Evolutionary conservation across 306 rosid genomes (phyloP).

Genomic region (Oemleria cerasiformis): DNA sequence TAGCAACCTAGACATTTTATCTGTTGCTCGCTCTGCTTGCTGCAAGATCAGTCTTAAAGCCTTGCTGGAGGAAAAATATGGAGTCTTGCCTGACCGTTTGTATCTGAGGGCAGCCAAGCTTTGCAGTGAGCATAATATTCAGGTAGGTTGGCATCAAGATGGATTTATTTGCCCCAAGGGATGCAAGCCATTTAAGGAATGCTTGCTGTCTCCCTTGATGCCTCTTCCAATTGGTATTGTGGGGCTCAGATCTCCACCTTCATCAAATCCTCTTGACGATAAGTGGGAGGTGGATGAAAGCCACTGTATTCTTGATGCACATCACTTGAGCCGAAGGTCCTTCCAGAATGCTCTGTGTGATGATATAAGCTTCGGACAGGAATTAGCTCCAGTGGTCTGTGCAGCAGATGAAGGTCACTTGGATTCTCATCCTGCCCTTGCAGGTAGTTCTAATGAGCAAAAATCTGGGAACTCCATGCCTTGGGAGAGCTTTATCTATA

Average conservation of each 20-base stretch:
- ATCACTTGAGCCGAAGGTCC: constrained; percentile 43
- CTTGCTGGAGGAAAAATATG: constrained; percentile 67
- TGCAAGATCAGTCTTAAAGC: constrained; percentile 72
- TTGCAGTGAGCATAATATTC: constrained; percentile 71
- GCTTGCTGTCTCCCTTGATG: constrained; percentile 48
- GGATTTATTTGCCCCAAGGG: constrained; percentile 78
- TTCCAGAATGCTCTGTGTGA: constrained; percentile 57
- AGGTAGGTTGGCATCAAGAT: constrained; percentile 67
- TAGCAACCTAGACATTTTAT: constrained; percentile 63
- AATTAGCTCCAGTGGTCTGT: constrained; percentile 72
- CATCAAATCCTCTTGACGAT: constrained; percentile 42
- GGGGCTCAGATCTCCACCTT: constrained; percentile 27
- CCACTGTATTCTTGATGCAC: constrained; percentile 62
- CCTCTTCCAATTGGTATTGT: constrained; percentile 46
- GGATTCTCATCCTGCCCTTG: constrained; percentile 45
- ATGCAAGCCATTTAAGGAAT: constrained; percentile 54
- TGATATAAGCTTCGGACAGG: constrained; percentile 93
- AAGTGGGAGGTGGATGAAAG: constrained; percentile 72
- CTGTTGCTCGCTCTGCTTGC: constrained; percentile 74
- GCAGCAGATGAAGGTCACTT: constrained; percentile 59
- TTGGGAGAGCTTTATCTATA: constrained; percentile 81
- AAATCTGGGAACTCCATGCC: constrained; percentile 44
- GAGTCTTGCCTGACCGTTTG: constrained; percentile 66
- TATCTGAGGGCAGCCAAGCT: constrained; percentile 89
- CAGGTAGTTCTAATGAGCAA: constrained; percentile 38